Evolutionary conservation across 768 basidiomycete species (phyloP), one percentile per base, ranked within the genome.

Genomic region (Leccinum imitatum): DNA sequence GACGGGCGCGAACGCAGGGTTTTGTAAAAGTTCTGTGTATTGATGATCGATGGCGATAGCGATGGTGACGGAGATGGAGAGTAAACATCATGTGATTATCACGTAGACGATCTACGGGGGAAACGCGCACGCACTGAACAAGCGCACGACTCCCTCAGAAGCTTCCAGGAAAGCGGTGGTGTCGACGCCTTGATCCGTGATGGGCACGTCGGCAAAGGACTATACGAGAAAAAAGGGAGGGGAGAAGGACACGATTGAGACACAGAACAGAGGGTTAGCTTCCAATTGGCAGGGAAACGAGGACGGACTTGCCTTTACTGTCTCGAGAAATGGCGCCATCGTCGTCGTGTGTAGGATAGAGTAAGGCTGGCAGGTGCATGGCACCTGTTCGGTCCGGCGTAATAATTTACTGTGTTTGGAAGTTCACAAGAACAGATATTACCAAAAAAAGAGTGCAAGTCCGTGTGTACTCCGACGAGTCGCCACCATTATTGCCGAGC

Each of bases 131-230:
- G 59, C 65, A 97, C 96, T 93, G 72, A 99, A 97, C 67, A 98
- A 78, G 59, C 88, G 87, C 60, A 95, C 89, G 50, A 99, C 82
- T 41, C 94, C 96, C 58, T 90, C 82, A 1, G 91, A 80, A 8
- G 96, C 97, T 67, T 96, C 87, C 66, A 95, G 82, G 79, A 98
- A 99, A 52, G 81, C 79, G 50, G 84, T 72, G 15, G 97, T 98
- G 73, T 98, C 88, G 71, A 98, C 85, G 61, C 96, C 96, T 67
- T 81, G 83, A 65, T 93, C 87, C 57, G 89, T 91, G 65, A 93
- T 81, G 31, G 89, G 84, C 44, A 98, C 96, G 74, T 95, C 89
- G 66, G 87, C 86, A 73, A 94, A 99, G n/a, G 93, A 95, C 96
- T 98, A 11, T 41, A 19, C 41, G 9, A 44, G 41, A 6, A n/a